Evolutionary conservation across 257 asterid genomes (phyloP).

Genomic region (Craterostigma plantagineum): DNA sequence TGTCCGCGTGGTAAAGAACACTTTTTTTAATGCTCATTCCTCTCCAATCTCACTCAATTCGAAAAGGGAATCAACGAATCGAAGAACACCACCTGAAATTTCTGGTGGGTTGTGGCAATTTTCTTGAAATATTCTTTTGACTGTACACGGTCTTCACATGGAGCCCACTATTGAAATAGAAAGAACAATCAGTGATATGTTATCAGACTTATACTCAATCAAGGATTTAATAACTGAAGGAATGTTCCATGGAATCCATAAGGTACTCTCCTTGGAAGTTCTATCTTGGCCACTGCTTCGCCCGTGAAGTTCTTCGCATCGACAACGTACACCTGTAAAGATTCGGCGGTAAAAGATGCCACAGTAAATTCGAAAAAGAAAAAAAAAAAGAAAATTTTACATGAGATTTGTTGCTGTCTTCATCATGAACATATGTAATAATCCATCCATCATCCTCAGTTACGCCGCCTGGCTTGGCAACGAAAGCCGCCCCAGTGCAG

Average conservation of each 20-base stretch:
- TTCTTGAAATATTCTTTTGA: too few relatives aligned
- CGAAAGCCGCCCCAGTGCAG: constrained; percentile 13
- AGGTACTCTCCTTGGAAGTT: constrained; percentile 19
- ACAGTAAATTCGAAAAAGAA: neutral
- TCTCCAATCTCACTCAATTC: too few relatives aligned
- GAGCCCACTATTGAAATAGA: too few relatives aligned
- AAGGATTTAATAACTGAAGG: neutral
- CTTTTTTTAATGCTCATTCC: too few relatives aligned
- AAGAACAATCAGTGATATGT: too few relatives aligned
- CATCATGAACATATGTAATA: constrained; percentile 13
- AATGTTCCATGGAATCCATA: constrained; percentile 30
- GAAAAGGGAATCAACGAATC: too few relatives aligned
- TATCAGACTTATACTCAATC: too few relatives aligned
- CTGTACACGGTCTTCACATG: too few relatives aligned
- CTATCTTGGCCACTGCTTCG: constrained; percentile 13
- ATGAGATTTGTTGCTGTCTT: constrained; percentile 12
- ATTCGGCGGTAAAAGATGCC: neutral
- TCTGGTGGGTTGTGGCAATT: too few relatives aligned
- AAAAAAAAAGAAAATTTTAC: neutral
- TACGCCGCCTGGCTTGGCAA: constrained; percentile 4
- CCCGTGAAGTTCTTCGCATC: constrained; percentile 18
- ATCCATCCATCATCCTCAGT: constrained; percentile 26
- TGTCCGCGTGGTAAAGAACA: too few relatives aligned
- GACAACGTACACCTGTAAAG: constrained; percentile 14
- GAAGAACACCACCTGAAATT: too few relatives aligned